These are phyloP conservation scores for Suillus hirtellus DNA, from an alignment of 768 basidiomycete species.

Conservation along the genomic window DNA sequence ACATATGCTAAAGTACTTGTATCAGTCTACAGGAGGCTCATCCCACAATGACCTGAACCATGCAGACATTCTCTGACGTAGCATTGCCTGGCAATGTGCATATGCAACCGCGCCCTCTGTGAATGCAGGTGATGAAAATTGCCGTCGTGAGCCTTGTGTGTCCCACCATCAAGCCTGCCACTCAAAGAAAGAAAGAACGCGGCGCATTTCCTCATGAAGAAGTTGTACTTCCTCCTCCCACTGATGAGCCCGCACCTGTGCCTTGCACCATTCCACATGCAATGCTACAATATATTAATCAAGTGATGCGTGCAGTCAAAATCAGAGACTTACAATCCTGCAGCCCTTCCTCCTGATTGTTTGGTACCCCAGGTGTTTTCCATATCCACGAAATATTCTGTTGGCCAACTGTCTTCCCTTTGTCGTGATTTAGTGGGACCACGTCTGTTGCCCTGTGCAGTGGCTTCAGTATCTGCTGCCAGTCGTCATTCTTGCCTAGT, in stretches of 20 bases:
- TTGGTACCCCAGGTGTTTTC: not conserved
- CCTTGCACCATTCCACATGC: slow-evolving; percentile 1
- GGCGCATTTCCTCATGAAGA: not conserved
- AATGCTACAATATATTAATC: not conserved
- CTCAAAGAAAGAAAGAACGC: not conserved
- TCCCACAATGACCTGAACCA: too few species aligned
- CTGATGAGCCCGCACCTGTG: not conserved
- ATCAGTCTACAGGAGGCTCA: too few species aligned
- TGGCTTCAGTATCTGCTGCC: not conserved
- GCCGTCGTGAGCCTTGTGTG: not conserved
- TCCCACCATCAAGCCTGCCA: slow-evolving; percentile 9
- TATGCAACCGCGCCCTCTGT: too few species aligned
- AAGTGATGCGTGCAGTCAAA: too few species aligned
- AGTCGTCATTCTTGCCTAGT: not conserved
- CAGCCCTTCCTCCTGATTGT: not conserved
- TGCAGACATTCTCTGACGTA: too few species aligned
- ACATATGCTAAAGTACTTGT: too few species aligned
- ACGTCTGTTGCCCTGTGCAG: not conserved
- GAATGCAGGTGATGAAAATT: too few species aligned
- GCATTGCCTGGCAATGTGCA: too few species aligned
- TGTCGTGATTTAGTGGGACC: not conserved
- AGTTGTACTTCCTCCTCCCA: slow-evolving; percentile 6
- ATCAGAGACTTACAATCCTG: slow-evolving; percentile 3
- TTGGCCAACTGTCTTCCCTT: not conserved
- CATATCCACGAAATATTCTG: slow-evolving; percentile 3